Evolutionary conservation across 1,284 basidiomycete species (phyloP), one percentile per base, ranked within the genome.

Genomic region (Pseudozyma thailandica): DNA sequence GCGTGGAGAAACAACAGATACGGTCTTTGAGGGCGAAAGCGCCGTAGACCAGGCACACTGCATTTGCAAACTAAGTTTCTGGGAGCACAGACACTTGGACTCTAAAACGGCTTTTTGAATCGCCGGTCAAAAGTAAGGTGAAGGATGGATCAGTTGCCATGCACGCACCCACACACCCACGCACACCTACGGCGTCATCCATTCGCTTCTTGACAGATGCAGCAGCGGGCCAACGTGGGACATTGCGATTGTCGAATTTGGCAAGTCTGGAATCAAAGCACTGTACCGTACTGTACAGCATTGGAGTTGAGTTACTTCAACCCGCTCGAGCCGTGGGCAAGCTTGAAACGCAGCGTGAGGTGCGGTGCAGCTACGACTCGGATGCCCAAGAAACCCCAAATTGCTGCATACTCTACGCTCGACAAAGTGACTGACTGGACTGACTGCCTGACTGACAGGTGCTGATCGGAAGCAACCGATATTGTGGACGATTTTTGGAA

Each of bases 381-480:
- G n/a, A n/a, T n/a, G n/a, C n/a, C n/a, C n/a, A n/a, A n/a, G n/a
- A n/a, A n/a, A n/a, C n/a, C n/a, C n/a, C n/a, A n/a, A n/a, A n/a
- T n/a, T n/a, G n/a, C n/a, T n/a, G n/a, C n/a, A n/a, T n/a, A n/a
- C n/a, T n/a, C n/a, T n/a, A n/a, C n/a, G n/a, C n/a, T n/a, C n/a
- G 31, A 33, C 31, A 33, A 33, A 33, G n/a, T 10, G 7, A 33
- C 31, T 33, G 31, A 33, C 12, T n/a, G n/a, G n/a, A n/a, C 21
- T 15, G 23, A 30, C 13, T 5, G 20, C 37, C 20, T 41, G 15
- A 28, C 6, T 33, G 42, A 52, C 42, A 16, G 50, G n/a, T n/a
- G 50, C 21, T 31, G 31, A 52, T 52, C 50, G 50, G 50, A 37
- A 52, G 42, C 42, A 52, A 52, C 50, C 41, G 50, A 52, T n/a